These are phyloP conservation scores for Sequoiadendron giganteum DNA, from an alignment of 75 land plant genomes.

Conservation along the genomic window DNA sequence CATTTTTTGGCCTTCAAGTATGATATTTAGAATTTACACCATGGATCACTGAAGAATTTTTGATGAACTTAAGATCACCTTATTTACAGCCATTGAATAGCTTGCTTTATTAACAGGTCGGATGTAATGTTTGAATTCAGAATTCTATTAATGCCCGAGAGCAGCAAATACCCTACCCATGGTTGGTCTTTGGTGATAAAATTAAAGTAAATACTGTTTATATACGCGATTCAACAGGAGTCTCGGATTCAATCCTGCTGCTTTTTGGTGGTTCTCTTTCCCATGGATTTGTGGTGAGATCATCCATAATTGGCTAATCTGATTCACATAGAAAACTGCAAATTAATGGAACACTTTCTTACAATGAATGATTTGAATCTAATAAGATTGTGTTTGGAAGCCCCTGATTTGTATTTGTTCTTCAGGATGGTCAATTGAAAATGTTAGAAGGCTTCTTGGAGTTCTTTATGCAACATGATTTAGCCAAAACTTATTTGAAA, in stretches of 20 bases:
- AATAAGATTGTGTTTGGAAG: not conserved
- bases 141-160: conserved; percentile 92
- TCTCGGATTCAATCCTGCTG: conserved; percentile 87
- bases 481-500: conserved; percentile 63
- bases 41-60: not conserved
- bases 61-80: not conserved
- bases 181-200: conserved; percentile 95
- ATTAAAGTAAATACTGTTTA: conserved; percentile 84
- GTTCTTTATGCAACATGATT: conserved; percentile 81
- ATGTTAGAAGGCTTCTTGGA: conserved; percentile 88
- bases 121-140: conserved; percentile 30
- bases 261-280: conserved; percentile 83
- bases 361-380: not conserved
- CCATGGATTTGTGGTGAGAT: conserved; percentile 48
- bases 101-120: not conserved
- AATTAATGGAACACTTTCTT: conserved; percentile 2
- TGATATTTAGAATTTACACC: not conserved
- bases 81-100: not conserved
- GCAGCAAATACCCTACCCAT: conserved; percentile 75
- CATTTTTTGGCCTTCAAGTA: not conserved
- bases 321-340: not conserved
- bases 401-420: conserved; percentile 2
- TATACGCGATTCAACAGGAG: conserved; percentile 91
- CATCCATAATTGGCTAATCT: not conserved
- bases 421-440: conserved; percentile 84